Conservation (phyloP, 805 yeast species). For the Ogataea zsoltii region DNA sequence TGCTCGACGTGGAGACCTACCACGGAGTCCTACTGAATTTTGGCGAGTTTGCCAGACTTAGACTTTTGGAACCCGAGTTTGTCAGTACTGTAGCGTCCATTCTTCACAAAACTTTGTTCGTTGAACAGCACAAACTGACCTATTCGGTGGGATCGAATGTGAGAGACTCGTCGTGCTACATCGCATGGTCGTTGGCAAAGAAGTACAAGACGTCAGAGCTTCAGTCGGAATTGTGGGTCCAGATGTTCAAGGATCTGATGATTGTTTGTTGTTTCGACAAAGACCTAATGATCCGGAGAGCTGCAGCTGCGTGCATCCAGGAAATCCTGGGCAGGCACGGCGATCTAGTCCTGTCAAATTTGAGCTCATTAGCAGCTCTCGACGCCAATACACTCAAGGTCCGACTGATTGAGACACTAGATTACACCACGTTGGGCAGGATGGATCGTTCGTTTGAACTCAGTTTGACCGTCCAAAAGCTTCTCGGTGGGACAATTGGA, state of each 20-base stretch:
- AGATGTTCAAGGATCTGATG: conserved; percentile 42
- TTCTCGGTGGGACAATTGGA: conserved; percentile 19
- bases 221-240: conserved; percentile 14
- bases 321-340: conserved; percentile 82
- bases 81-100: conserved; percentile 37
- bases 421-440: conserved; percentile 49
- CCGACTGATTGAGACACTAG: conserved; percentile 58
- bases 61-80: conserved; percentile 18
- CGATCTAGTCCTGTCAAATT: conserved; percentile 32
- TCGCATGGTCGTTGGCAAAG: conserved; percentile 75
- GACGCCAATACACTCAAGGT: conserved; percentile 41
- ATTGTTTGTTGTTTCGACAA: conserved; percentile 64
- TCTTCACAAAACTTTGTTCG: conserved; percentile 48
- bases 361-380: neutral
- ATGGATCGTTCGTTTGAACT: conserved; percentile 39
- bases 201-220: conserved; percentile 29
- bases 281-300: conserved; percentile 73
- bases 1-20: conserved; percentile 43
- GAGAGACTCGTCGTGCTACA: conserved; percentile 82
- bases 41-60: conserved; percentile 45
- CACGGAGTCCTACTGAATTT: conserved; percentile 61
- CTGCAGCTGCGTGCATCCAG: conserved; percentile 85
- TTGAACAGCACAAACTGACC: conserved; percentile 57
- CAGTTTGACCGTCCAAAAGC: conserved; percentile 14
- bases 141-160: conserved; percentile 63